phyloP scores from a whole-genome alignment of 192 early-diverging fungal species.

The Coemansia sp. region DNA sequence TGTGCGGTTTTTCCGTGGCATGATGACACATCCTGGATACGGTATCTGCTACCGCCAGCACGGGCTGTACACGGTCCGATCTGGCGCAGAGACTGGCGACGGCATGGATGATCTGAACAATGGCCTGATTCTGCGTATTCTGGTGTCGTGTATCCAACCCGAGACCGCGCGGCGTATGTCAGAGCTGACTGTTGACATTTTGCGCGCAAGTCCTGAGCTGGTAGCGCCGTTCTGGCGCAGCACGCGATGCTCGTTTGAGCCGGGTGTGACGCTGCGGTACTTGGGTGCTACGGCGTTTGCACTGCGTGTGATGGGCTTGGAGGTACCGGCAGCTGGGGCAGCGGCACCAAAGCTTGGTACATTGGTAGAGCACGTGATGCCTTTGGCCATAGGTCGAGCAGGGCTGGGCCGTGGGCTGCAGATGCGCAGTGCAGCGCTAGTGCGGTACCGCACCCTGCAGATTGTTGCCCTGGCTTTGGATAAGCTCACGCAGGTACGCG shows the following conservation, averaged over 20 bases:
- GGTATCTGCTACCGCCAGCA: conserved; percentile 50
- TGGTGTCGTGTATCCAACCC: conserved; percentile 31
- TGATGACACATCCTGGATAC: conserved; percentile 46
- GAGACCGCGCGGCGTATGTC: conserved; percentile 23
- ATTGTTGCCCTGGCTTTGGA: conserved; percentile 33
- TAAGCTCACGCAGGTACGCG: conserved; percentile 30
- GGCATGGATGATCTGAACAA: conserved; percentile 41
- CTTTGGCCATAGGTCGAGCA: conserved; percentile 19
- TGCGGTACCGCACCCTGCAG: conserved; percentile 43
- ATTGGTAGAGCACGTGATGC: conserved; percentile 44
- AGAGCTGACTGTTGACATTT: conserved; percentile 31
- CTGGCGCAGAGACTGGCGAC: conserved; percentile 6
- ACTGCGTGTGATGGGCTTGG: conserved; percentile 29
- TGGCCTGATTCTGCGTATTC: conserved; percentile 43
- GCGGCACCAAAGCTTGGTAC: conserved; percentile 34
- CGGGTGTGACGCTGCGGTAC: conserved; percentile 39
- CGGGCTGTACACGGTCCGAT: conserved; percentile 43
- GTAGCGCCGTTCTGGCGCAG: conserved; percentile 51
- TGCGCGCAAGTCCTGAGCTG: conserved; percentile 47
- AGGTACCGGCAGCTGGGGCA: conserved; percentile 18
- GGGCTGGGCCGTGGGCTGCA: conserved; percentile 36
- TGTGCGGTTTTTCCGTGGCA: conserved; percentile 37
- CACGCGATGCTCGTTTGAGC: conserved; percentile 36
- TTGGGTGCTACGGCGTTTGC: conserved; percentile 43
- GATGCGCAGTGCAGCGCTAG: conserved; percentile 19